phyloP scores from a whole-genome alignment of 1,284 basidiomycete species.

The Takashimella koratensis region DNA sequence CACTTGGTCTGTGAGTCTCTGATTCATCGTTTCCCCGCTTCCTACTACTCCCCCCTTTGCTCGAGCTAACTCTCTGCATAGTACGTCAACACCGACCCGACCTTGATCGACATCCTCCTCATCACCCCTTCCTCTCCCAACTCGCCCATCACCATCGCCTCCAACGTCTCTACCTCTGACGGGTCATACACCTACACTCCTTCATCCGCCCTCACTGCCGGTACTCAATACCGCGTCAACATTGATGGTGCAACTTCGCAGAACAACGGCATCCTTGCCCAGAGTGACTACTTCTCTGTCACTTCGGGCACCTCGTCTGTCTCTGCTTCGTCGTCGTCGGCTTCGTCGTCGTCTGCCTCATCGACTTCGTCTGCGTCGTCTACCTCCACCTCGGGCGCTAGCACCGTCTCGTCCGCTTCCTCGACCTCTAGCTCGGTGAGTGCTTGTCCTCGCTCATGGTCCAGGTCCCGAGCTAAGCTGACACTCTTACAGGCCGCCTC shows the following conservation, averaged over 20 bases:
- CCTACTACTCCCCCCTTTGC: not conserved
- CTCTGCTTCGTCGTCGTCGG: slow-evolving; percentile 2
- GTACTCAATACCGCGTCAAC: slow-evolving; percentile 31
- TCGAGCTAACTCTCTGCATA: slow-evolving; percentile 7
- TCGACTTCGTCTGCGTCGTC: not conserved
- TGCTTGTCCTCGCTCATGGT: not conserved
- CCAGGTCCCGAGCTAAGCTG: too few species aligned
- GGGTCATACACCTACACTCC: slow-evolving; percentile 38
- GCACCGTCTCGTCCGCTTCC: slow-evolving; percentile 1
- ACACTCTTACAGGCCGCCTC: not conserved
- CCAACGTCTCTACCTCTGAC: slow-evolving; percentile 27
- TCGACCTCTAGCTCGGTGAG: slow-evolving; percentile 1
- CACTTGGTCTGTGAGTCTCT: slow-evolving; percentile 33
- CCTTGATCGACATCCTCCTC: slow-evolving; percentile 34
- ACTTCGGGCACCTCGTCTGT: slow-evolving; percentile 17
- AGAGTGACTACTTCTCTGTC: slow-evolving; percentile 37
- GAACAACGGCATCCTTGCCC: slow-evolving; percentile 36
- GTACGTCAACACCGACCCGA: slow-evolving; percentile 39
- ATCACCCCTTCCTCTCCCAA: slow-evolving; percentile 22
- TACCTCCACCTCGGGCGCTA: slow-evolving; percentile 4
- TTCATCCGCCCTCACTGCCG: slow-evolving; percentile 14
- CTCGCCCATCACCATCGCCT: slow-evolving; percentile 42
- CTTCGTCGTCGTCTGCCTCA: not conserved
- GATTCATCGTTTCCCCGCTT: not conserved
- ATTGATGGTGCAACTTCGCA: slow-evolving; percentile 13